Evolutionary conservation across 2,329 filamentous ascomycete genomes (phyloP), one percentile per base, ranked within the genome.

Genomic region (Aureobasidium zeae): DNA sequence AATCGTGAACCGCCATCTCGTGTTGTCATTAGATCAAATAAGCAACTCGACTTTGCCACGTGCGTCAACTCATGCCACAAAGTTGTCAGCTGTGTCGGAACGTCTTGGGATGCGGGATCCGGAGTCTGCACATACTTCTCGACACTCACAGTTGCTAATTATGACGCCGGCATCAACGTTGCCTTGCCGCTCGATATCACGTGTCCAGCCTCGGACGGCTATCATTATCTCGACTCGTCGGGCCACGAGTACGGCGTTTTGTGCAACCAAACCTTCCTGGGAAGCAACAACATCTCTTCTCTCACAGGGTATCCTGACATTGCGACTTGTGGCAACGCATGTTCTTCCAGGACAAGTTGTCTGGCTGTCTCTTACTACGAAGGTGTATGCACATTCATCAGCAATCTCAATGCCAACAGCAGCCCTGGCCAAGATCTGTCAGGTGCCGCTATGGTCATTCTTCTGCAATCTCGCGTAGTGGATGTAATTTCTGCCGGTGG

Each of bases 201-300:
- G 2, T 39, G 36, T 5, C 36, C 36, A 9, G 9, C 2, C 2
- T 3, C 24, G 9, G 31, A 39, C 6, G 36, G 36, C 5, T 31
- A 9, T 13, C 30, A 28, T 12, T 31, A 39, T 10, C 36, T 39
- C 3, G 36, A 39, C 4, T 31, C 17, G 17, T 39, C 36, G 1
- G 36, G 36, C 1, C n/a, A 25, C 9, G 36, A 39, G 5, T 39
- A 39, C 10, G 36, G 36, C n/a, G 11, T 39, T n/a, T 10, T 39
- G 26, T 31, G 36, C 26, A 31, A 39, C 10, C 19, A 17, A n/a
- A 15, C 26, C 1, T 39, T 16, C 10, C 36, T 28, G 13, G 19
- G 26, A 10, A 39, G 36, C 5, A 31, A 15, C 26, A 39, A 39
- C 13, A 39, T 39, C 19, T 30, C 26, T 16, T 12, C 36, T 9